phyloP scores from a whole-genome alignment of 192 early-diverging fungal species.

The Entrophospora sp. region DNA sequence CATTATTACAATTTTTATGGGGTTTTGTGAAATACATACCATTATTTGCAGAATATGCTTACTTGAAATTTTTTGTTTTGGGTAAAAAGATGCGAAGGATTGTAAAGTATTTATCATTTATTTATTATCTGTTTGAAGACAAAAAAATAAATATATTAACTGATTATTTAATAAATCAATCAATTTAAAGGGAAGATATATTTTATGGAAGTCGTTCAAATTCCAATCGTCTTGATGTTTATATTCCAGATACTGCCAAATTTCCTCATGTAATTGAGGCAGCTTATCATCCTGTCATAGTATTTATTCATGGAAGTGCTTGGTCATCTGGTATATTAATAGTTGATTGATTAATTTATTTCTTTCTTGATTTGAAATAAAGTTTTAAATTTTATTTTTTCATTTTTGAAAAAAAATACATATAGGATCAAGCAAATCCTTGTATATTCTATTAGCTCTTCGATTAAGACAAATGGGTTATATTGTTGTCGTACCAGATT shows the following conservation, averaged over 20 bases:
- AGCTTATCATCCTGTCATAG: conserved; percentile 31
- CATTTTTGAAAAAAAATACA: neutral
- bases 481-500: conserved; percentile 45
- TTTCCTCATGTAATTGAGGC: neutral
- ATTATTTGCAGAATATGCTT: conserved; percentile 24
- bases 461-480: conserved; percentile 44
- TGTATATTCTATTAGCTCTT: conserved; percentile 41
- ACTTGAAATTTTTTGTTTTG: conserved; percentile 28
- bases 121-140: neutral
- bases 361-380: neutral
- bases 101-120: neutral
- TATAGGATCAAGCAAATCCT: conserved; percentile 24
- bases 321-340: conserved; percentile 39
- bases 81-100: conserved; percentile 1
- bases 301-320: conserved; percentile 48
- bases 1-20: conserved; percentile 10
- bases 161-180: neutral
- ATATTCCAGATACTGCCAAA: conserved; percentile 23
- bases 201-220: conserved; percentile 2
- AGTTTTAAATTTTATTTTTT: neutral
- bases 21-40: conserved; percentile 22
- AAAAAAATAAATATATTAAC: neutral
- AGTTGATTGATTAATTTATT: neutral
- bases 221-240: conserved; percentile 24
- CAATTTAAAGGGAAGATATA: conserved; percentile 7